Evolutionary conservation across 495 filamentous ascomycete genomes (phyloP).

Genomic region (Rhypophila decipiens): DNA sequence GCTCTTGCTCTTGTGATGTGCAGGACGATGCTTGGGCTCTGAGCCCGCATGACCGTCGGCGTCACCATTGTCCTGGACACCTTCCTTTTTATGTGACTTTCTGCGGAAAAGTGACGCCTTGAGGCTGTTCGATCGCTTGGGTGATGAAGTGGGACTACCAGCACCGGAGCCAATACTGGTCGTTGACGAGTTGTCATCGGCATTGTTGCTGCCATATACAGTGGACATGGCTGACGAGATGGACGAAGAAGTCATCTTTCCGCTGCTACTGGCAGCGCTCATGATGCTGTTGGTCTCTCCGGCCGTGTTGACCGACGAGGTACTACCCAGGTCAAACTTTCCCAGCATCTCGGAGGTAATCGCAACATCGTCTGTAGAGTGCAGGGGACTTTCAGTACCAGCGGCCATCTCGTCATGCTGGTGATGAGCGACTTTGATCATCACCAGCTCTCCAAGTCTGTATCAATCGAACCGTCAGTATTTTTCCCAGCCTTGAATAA

Average conservation of each 20-base stretch:
- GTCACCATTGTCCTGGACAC: too few species aligned
- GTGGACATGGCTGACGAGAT: conserved; percentile 19
- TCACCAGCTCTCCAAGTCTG: conserved; percentile 67
- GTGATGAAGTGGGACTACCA: conserved; percentile 21
- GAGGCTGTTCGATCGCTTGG: conserved; percentile 7
- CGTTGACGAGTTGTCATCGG: too few species aligned
- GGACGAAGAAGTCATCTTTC: conserved; percentile 9
- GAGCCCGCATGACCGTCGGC: too few species aligned
- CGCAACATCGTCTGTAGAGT: background rate
- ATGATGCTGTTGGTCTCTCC: background rate
- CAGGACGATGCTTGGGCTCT: too few species aligned
- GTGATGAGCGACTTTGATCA: conserved; percentile 37
- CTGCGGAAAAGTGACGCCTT: conserved; percentile 14
- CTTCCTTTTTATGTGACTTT: conserved; percentile 15
- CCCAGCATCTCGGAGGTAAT: background rate
- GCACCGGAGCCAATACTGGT: background rate
- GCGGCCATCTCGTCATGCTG: conserved; percentile 11
- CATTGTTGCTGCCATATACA: conserved; percentile 12
- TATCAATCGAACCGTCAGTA: background rate
- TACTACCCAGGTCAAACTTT: too few species aligned
- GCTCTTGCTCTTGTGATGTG: too few species aligned
- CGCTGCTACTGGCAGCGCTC: background rate
- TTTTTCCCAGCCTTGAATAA: too few species aligned
- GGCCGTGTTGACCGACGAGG: conserved; percentile 2
- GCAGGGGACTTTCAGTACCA: background rate